A percentile compares a stretch with the other conserved stretches of the same genome.
These are phyloP conservation scores for Parietichytrium sp. DNA, from an alignment of 108 stramenopile species.

Conservation along the genomic window DNA sequence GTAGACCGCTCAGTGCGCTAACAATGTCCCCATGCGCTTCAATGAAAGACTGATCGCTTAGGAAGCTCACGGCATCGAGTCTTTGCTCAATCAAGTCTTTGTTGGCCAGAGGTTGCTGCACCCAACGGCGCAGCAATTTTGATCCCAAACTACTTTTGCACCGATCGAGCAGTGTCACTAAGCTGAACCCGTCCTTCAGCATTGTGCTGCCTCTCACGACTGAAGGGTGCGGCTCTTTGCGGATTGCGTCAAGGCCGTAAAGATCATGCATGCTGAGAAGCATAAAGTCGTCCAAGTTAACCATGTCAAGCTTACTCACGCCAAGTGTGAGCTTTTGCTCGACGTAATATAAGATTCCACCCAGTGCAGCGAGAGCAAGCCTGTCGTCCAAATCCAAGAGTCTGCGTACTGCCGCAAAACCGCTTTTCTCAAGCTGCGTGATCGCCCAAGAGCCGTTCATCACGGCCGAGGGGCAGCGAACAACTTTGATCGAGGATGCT, in stretches of 20 bases:
- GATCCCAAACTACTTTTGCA: neutral
- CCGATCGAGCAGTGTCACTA: constrained; percentile 18
- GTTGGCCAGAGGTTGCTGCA: neutral
- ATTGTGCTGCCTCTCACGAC: neutral
- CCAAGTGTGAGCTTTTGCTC: neutral
- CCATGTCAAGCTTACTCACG: neutral
- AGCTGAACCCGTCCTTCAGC: constrained; percentile 8
- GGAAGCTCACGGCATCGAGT: neutral
- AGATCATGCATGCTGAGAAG: neutral
- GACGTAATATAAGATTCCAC: neutral
- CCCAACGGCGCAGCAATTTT: constrained; percentile 13
- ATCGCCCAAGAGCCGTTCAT: too few species aligned
- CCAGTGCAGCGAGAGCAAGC: neutral
- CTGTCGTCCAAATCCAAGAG: neutral
- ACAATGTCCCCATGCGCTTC: neutral
- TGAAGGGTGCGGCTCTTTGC: constrained; percentile 19
- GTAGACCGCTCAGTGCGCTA: constrained; percentile 3
- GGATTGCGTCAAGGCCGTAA: constrained; percentile 11
- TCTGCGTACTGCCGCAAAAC: too few species aligned
- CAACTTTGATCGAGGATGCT: too few species aligned
- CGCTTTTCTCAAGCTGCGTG: too few species aligned
- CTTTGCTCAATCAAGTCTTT: constrained; percentile 1
- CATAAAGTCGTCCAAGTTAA: constrained; percentile 29
- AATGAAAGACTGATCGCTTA: neutral
- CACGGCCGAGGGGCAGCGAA: too few species aligned